These are phyloP conservation scores for Guadua angustifolia DNA, from an alignment of 176 grass and related monocot genomes.

Conservation along the genomic window DNA sequence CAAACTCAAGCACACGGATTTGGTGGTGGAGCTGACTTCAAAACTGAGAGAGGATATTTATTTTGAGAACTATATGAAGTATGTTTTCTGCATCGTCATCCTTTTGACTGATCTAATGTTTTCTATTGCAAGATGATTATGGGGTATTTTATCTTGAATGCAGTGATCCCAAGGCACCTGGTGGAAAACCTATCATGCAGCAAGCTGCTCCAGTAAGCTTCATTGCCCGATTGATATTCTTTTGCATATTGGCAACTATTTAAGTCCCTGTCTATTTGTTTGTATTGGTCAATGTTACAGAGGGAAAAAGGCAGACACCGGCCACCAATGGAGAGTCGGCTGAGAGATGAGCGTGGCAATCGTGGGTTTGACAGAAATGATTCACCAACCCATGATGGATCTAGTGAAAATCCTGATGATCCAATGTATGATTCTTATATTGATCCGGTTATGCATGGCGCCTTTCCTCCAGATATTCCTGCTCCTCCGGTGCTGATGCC, in stretches of 20 bases:
- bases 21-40: conserved; percentile 83
- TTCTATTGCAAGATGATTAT: conserved; percentile 34
- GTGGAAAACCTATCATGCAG: conserved; percentile 93
- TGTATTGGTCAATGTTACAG: conserved; percentile 45
- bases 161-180: conserved; percentile 93
- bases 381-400: conserved; percentile 65
- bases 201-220: conserved; percentile 78
- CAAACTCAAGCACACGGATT: conserved; percentile 86
- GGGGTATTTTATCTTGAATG: conserved; percentile 51
- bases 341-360: conserved; percentile 82
- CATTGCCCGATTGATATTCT: conserved; percentile 13
- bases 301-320: conserved; percentile 71
- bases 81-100: conserved; percentile 43
- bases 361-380: conserved; percentile 56
- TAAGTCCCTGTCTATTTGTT: conserved; percentile 35
- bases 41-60: conserved; percentile 95
- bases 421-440: conserved; percentile 72
- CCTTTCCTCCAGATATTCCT: conserved; percentile 76
- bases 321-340: conserved; percentile 63
- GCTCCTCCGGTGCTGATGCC: conserved; percentile 89
- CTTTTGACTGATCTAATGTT: conserved; percentile 37
- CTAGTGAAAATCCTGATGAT: conserved; percentile 65
- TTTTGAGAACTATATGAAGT: conserved; percentile 99
- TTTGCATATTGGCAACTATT: conserved; percentile 26
- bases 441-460: conserved; percentile 62